These are phyloP conservation scores for Trichophyton equinum DNA, from an alignment of 2,329 filamentous ascomycete species.

Conservation along the genomic window DNA sequence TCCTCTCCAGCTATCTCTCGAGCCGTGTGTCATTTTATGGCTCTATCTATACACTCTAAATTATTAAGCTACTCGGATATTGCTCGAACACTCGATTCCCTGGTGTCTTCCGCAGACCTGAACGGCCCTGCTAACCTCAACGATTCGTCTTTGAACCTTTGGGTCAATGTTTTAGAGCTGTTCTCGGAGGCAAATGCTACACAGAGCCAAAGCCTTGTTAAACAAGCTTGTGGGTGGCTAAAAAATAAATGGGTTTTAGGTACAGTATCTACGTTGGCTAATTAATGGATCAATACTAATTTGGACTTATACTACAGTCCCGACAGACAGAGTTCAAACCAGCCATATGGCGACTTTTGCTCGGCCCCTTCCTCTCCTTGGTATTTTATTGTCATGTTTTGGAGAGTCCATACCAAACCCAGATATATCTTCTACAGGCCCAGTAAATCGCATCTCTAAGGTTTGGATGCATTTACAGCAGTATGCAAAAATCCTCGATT, in stretches of 20 bases:
- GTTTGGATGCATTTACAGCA: constrained; percentile 32
- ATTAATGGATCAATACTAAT: neutral
- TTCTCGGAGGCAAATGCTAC: constrained; percentile 57
- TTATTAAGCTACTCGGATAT: constrained; percentile 57
- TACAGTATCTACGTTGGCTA: constrained; percentile 28
- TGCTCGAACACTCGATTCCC: constrained; percentile 56
- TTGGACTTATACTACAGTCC: constrained; percentile 30
- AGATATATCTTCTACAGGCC: constrained; percentile 16
- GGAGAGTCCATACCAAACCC: constrained; percentile 35
- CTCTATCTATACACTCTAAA: constrained; percentile 51
- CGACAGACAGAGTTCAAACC: constrained; percentile 53
- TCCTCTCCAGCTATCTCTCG: constrained; percentile 60
- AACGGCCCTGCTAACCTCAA: constrained; percentile 66
- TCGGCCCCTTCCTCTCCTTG: constrained; percentile 52
- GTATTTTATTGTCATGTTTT: constrained; percentile 57
- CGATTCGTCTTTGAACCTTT: constrained; percentile 66
- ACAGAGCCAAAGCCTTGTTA: constrained; percentile 53
- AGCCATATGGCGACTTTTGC: constrained; percentile 52
- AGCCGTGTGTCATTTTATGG: constrained; percentile 61
- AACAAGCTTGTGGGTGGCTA: constrained; percentile 67
- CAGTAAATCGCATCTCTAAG: constrained; percentile 21
- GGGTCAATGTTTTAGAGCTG: constrained; percentile 55
- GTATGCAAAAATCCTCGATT: constrained; percentile 35
- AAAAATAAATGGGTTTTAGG: constrained; percentile 71
- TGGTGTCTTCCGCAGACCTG: constrained; percentile 64